Base-by-base conservation (phyloP, 495 filamentous ascomycete species). In the Acidomyces sp. region DNA sequence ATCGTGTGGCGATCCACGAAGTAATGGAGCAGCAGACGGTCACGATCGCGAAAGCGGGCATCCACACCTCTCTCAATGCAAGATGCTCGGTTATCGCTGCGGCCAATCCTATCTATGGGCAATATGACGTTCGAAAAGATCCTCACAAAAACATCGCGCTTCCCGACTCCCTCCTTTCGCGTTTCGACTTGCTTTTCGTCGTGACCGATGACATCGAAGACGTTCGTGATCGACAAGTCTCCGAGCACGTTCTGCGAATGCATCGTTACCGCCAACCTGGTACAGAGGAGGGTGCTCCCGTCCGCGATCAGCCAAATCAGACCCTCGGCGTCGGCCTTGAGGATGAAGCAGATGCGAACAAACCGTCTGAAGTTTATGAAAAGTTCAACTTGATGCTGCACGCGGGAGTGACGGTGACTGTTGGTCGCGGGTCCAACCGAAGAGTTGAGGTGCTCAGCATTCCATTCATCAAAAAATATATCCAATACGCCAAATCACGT, bases 21-120 rank as follows among this genome's bases (percentile, higher is more conserved):
- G 90, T 99, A 41, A 99, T 99, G 90, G 90, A 99, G 62, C 90
- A 99, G 65, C 90, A 99, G 58, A 99, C 90, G 0, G 90, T 99
- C 44, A 99, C 90, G 20, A 96, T 99, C 53, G 90, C 90, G 20
- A 99, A 99, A 64, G 90, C 90, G 3, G 90, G 90, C 49, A 99
- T 99, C 34, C 90, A 99, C 62, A 99, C 90, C 4, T 93, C 85
- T 16, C 73, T 99, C 41, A 99, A 99, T 53, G 92, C 90, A 23
- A 77, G 90, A 29, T 99, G 92, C 65, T 90, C 82, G 67, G 90
- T 99, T 42, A 77, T 99, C 50, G 90, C 90, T 19, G 90, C 90
- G 3, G 90, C 90, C 45, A 99, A 99, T 58, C 90, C 90, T 5
- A 90, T 96, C 40, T 99, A 93, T 45, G 90, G 90, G 34, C 90